A percentile compares a stretch with the other conserved stretches of the same genome.
These are phyloP conservation scores for Aspergillus nomiae DNA, from an alignment of 2,329 filamentous ascomycete species.

Conservation along the genomic window DNA sequence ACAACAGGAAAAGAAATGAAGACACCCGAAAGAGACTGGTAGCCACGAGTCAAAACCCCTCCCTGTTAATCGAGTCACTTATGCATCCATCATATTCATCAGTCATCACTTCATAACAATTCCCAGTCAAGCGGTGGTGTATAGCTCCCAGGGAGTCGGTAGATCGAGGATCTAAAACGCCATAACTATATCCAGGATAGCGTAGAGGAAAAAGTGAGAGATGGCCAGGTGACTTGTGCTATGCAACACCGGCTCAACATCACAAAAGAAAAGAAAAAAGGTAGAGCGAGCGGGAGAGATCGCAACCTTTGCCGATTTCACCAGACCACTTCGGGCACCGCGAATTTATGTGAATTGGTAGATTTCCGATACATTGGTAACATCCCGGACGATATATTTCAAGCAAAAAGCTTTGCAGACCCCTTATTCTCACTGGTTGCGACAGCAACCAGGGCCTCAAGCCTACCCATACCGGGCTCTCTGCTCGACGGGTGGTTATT, in stretches of 20 bases:
- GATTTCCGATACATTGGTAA: no score
- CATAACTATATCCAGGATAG: slow-evolving; percentile 16
- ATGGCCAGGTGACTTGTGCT: slow-evolving; percentile 18
- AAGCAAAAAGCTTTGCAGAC: slow-evolving; percentile 35
- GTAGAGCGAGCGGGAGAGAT: neutral
- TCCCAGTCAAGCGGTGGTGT: slow-evolving; percentile 18
- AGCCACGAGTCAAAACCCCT: slow-evolving; percentile 21
- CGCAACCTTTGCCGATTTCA: neutral
- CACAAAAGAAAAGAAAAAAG: slow-evolving; percentile 13
- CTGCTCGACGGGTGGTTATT: slow-evolving; percentile 26
- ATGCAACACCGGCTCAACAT: slow-evolving; percentile 19
- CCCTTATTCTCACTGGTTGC: slow-evolving; percentile 51
- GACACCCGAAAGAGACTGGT: slow-evolving; percentile 19
- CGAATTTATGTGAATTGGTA: neutral
- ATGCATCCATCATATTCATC: slow-evolving; percentile 40
- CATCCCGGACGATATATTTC: slow-evolving; percentile 4
- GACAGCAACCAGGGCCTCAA: slow-evolving; percentile 54
- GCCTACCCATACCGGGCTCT: slow-evolving; percentile 46
- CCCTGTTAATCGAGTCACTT: slow-evolving; percentile 25
- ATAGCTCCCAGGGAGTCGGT: slow-evolving; percentile 18
- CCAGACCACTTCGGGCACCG: neutral
- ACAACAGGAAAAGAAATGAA: slow-evolving; percentile 5
- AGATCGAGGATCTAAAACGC: slow-evolving; percentile 22
- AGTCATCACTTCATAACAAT: slow-evolving; percentile 40
- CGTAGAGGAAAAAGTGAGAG: slow-evolving; percentile 13